Evolutionary conservation across 2,329 filamentous ascomycete species (phyloP), one percentile per base, ranked within the genome.

Genomic region (Ophiostoma novo-ulmi): DNA sequence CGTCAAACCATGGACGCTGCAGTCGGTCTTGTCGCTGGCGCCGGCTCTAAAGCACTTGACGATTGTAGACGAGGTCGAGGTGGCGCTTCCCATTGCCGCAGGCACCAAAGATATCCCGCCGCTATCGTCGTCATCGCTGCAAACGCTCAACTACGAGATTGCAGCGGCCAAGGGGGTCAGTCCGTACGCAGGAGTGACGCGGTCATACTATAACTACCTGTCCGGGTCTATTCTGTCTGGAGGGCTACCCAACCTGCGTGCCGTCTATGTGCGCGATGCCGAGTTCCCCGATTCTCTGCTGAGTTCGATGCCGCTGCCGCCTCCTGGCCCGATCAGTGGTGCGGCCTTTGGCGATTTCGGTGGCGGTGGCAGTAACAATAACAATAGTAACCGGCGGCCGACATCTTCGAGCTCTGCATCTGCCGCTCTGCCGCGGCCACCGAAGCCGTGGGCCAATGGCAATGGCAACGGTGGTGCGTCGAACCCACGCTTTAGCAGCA

Each of bases 231-330:
- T 98, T 41, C 87, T 95, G 72, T 86, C 88, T 20, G 90, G 90
- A 73, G 86, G 88, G 8, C 84, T 98, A 8, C 93, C 93, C 0
- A 86, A 85, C 48, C 84, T 98, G 10, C 85, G 85, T 48, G 87
- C 89, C 31, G 85, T 98, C 8, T 97, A 96, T 78, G 94, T 97
- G 22, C 90, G 92, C 68, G 93, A 97, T 76, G 87, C 90, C 36
- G 84, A 87, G 68, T 97, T 98, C 77, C 89, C 93, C 1, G 92
- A 97, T 75, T 85, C 89, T 13, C 86, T 97, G 6, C 85, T 93
- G 63, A 83, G 83, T 17, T 83, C 94, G 7, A 58, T 70, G 8
- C 58, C 70, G 26, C 86, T 89, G 1, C 91, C 90, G 1, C 90
- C 91, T 2, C 68, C 73, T 3, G 58, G 70, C 17, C 82, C 79